A percentile compares a stretch with the other conserved stretches of the same genome.
These are phyloP conservation scores for Colletotrichum destructivum DNA, from an alignment of 2,329 filamentous ascomycete species.

Conservation along the genomic window DNA sequence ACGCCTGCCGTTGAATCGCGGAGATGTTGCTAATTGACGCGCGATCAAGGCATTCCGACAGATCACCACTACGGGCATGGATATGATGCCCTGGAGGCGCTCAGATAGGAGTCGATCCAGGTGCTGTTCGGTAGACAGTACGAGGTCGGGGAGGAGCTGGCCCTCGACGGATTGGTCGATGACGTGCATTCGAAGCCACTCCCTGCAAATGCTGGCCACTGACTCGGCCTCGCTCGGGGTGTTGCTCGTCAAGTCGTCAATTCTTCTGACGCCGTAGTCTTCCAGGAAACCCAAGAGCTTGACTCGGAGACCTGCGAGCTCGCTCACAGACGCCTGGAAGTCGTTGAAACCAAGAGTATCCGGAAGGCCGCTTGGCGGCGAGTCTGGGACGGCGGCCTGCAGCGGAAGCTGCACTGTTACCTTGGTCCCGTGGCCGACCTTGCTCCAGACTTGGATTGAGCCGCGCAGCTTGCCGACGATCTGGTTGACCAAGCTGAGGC, in stretches of 20 bases:
- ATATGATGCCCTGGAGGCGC: background rate
- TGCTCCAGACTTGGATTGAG: constrained; percentile 69
- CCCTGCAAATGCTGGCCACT: constrained; percentile 48
- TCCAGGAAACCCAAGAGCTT: constrained; percentile 45
- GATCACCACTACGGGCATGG: constrained; percentile 48
- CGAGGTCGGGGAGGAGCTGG: constrained; percentile 46
- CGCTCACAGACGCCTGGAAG: constrained; percentile 48
- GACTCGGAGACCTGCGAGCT: constrained; percentile 51
- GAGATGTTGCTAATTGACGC: constrained; percentile 44
- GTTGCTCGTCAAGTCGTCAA: constrained; percentile 18
- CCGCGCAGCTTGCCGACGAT: constrained; percentile 73
- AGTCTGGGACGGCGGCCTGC: constrained; percentile 14
- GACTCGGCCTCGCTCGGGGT: constrained; percentile 41
- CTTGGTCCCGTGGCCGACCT: constrained; percentile 54
- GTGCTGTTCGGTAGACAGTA: constrained; percentile 45
- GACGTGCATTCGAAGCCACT: constrained; percentile 53
- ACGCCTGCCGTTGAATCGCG: constrained; percentile 43
- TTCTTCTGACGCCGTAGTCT: background rate
- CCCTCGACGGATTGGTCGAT: constrained; percentile 36
- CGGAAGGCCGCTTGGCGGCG: constrained; percentile 2
- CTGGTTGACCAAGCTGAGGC: constrained; percentile 74
- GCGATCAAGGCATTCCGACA: constrained; percentile 52
- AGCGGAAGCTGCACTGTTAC: constrained; percentile 53
- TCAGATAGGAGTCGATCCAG: constrained; percentile 20
- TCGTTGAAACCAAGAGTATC: constrained; percentile 45